These are phyloP conservation scores for Xerocomellus amylosporus DNA, from an alignment of 768 basidiomycete species.

Conservation along the genomic window DNA sequence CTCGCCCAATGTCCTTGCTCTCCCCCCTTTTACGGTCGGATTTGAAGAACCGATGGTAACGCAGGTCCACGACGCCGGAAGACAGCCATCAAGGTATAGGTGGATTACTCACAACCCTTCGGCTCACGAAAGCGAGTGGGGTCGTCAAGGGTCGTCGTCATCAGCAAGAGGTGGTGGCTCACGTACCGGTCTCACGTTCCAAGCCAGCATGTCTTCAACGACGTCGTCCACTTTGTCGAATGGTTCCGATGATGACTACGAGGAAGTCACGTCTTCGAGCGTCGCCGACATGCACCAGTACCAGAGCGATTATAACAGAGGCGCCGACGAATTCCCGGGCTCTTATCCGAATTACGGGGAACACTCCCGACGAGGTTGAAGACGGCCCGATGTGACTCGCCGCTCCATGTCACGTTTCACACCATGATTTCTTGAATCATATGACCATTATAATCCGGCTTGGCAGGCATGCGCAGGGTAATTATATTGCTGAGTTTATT, in stretches of 20 bases:
- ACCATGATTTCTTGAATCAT: slow-evolving; percentile 13
- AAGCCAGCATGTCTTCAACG: slow-evolving; percentile 37
- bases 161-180: slow-evolving; percentile 16
- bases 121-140: slow-evolving; percentile 29
- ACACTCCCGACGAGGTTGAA: background rate
- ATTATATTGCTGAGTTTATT: slow-evolving; percentile 9
- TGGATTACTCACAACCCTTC: slow-evolving; percentile 43
- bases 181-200: slow-evolving; percentile 33
- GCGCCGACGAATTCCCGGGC: slow-evolving; percentile 12
- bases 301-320: slow-evolving; percentile 25
- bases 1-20: slow-evolving; percentile 15
- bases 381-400: background rate
- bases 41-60: slow-evolving; percentile 47
- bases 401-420: background rate
- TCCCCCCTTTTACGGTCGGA: slow-evolving; percentile 37
- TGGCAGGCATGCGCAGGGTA: background rate
- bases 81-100: slow-evolving; percentile 34
- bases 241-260: slow-evolving; percentile 32
- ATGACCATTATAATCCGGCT: slow-evolving; percentile 15
- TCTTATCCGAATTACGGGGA: slow-evolving; percentile 12
- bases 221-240: slow-evolving; percentile 35
- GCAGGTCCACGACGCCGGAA: slow-evolving; percentile 40
- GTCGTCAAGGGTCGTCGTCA: slow-evolving; percentile 13
- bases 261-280: slow-evolving; percentile 34
- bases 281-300: slow-evolving; percentile 29